These are phyloP conservation scores for Zygoascus meyerae DNA, from an alignment of 1,139 yeast genomes.

Conservation along the genomic window DNA sequence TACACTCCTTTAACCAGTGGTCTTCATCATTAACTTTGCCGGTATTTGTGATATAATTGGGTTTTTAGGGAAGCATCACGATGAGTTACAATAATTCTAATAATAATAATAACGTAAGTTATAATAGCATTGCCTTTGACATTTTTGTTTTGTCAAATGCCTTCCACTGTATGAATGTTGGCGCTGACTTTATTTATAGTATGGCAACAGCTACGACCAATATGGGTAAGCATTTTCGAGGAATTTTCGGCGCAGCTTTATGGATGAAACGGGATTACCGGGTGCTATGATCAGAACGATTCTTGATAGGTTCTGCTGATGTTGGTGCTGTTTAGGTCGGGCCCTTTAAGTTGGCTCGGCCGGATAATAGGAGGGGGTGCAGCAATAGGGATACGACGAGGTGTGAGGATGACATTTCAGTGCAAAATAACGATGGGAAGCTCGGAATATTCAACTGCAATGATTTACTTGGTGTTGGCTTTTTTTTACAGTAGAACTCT, in stretches of 20 bases:
- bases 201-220: constrained; percentile 12
- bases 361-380: too few species aligned
- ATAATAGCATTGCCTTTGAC: neutral
- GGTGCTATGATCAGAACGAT: too few species aligned
- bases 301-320: too few species aligned
- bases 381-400: too few species aligned
- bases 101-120: constrained; percentile 7
- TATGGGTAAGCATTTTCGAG: constrained; percentile 13
- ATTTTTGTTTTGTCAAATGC: neutral
- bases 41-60: neutral
- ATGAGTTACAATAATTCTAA: constrained; percentile 13
- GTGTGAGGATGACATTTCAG: too few species aligned
- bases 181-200: neutral
- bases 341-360: too few species aligned
- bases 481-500: too few species aligned
- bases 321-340: too few species aligned
- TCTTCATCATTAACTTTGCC: neutral
- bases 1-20: neutral
- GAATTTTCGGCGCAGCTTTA: neutral
- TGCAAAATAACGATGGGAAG: too few species aligned
- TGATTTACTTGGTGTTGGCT: too few species aligned
- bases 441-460: too few species aligned
- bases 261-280: too few species aligned
- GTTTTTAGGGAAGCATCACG: neutral
- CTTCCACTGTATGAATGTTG: neutral